Percentiles rank a stretch among this genome's conserved stretches.
Evolutionary conservation across 2,329 filamentous ascomycete species (phyloP).

Genomic region (Geosmithia morbida): DNA sequence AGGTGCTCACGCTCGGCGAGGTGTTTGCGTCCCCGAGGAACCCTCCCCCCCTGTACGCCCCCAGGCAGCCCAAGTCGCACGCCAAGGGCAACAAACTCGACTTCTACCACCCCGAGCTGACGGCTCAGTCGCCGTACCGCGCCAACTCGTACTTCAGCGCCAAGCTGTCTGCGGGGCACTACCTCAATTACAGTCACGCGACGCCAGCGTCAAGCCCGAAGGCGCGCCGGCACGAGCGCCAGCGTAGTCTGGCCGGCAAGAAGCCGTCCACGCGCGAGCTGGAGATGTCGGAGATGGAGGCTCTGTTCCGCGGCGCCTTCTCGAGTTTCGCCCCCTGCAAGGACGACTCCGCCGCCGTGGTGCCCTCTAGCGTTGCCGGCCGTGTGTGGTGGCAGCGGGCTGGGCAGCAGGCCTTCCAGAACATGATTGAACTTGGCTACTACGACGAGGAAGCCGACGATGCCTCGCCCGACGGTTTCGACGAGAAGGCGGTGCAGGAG

Average conservation of each 20-base stretch:
- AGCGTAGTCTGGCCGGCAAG: conserved; percentile 49
- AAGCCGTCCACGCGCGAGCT: conserved; percentile 41
- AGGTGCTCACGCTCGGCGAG: conserved; percentile 54
- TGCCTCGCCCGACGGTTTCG: conserved; percentile 23
- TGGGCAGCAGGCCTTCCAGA: conserved; percentile 51
- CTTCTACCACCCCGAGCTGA: conserved; percentile 38
- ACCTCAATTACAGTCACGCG: conserved; percentile 55
- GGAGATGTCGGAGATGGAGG: conserved; percentile 54
- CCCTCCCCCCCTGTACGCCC: conserved; percentile 52
- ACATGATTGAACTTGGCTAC: conserved; percentile 41
- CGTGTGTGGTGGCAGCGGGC: conserved; percentile 65
- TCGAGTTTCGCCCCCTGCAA: conserved; percentile 66
- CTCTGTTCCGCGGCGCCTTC: conserved; percentile 62
- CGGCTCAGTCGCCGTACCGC: conserved; percentile 38
- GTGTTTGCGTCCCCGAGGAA: conserved; percentile 55
- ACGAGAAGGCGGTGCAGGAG: conserved; percentile 36
- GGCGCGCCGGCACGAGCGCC: conserved; percentile 56
- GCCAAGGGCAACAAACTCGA: conserved; percentile 46
- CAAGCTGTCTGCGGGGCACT: conserved; percentile 50
- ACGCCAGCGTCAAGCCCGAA: conserved; percentile 37
- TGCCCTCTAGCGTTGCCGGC: conserved; percentile 52
- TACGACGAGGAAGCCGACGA: conserved; percentile 23
- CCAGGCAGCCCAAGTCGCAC: conserved; percentile 55
- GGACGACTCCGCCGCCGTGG: conserved; percentile 57
- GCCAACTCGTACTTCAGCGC: conserved; percentile 52